These are phyloP conservation scores for Priceomyces melissophilus DNA, from an alignment of 805 yeast genomes.

Conservation along the genomic window DNA sequence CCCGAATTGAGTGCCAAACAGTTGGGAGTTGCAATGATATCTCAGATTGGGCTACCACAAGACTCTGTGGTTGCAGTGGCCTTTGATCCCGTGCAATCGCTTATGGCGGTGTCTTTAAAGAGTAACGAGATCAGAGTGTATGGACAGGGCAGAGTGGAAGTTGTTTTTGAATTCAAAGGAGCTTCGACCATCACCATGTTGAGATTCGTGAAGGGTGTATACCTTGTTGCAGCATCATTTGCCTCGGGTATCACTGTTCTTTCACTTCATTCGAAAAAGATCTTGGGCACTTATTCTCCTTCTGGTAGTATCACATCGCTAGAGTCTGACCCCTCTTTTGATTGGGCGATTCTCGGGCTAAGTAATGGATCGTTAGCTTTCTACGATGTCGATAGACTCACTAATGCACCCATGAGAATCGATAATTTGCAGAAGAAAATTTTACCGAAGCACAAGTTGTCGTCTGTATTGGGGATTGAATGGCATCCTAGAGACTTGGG, in stretches of 20 bases:
- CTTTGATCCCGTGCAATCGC: conserved; percentile 83
- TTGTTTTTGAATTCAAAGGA: conserved; percentile 52
- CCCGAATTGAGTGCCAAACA: conserved; percentile 35
- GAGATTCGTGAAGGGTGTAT: conserved; percentile 74
- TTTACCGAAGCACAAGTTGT: conserved; percentile 53
- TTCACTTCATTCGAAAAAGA: conserved; percentile 61
- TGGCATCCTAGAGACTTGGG: conserved; percentile 93
- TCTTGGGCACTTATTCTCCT: conserved; percentile 58
- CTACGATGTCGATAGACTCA: conserved; percentile 79
- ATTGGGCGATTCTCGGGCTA: conserved; percentile 80
- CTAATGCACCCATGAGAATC: conserved; percentile 59
- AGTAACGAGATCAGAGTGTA: conserved; percentile 69
- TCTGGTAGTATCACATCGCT: conserved; percentile 66
- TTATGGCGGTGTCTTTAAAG: conserved; percentile 77
- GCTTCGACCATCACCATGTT: conserved; percentile 51
- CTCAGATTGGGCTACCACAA: conserved; percentile 39
- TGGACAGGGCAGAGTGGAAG: conserved; percentile 81
- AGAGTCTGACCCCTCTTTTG: conserved; percentile 82
- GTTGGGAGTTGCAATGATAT: conserved; percentile 22
- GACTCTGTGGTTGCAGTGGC: conserved; percentile 69
- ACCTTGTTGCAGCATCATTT: conserved; percentile 67
- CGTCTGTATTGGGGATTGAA: conserved; percentile 64
- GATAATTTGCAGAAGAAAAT: conserved; percentile 65
- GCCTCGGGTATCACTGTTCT: conserved; percentile 59
- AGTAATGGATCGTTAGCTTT: conserved; percentile 69